Conservation (phyloP, 2,329 filamentous ascomycete species). For the Trichoderma hamatum region DNA sequence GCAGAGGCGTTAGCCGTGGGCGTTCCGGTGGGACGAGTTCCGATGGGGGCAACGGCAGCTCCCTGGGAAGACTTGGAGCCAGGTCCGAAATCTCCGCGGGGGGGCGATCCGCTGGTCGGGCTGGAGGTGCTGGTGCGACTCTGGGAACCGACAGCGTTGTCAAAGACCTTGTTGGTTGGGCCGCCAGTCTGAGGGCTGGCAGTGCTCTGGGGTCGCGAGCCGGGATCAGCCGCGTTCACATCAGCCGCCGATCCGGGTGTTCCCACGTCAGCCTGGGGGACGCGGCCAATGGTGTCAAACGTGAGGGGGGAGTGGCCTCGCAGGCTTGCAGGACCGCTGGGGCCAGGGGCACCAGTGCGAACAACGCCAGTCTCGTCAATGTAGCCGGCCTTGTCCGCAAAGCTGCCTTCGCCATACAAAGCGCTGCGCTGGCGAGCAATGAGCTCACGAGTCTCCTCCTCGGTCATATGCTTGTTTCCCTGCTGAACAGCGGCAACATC, state of each 20-base stretch:
- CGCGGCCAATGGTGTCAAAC: conserved; percentile 63
- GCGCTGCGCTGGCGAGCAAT: conserved; percentile 95
- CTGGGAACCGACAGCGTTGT: conserved; percentile 58
- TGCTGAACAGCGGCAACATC: conserved; percentile 45
- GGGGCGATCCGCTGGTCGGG: conserved; percentile 75
- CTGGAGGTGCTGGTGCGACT: conserved; percentile 85
- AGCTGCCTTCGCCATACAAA: conserved; percentile 78
- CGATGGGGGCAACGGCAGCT: conserved; percentile 83
- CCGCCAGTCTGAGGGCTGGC: conserved; percentile 74
- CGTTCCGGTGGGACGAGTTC: conserved; percentile 75
- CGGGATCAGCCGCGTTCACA: conserved; percentile 49
- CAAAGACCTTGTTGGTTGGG: conserved; percentile 61
- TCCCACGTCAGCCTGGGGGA: conserved; percentile 44
- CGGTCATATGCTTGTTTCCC: conserved; percentile 80
- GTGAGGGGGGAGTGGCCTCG: conserved; percentile 80
- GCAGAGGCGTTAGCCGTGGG: conserved; percentile 53
- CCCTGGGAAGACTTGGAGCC: conserved; percentile 57
- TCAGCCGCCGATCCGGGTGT: conserved; percentile 48
- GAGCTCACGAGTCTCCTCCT: conserved; percentile 93
- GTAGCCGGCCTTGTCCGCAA: conserved; percentile 68
- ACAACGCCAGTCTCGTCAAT: conserved; percentile 68
- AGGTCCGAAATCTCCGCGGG: conserved; percentile 60
- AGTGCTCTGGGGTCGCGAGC: conserved; percentile 79
- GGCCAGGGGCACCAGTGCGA: conserved; percentile 67
- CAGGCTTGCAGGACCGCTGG: conserved; percentile 64